Evolutionary conservation across 73 alveolate genomes (phyloP).

Genomic region (Paramecium tetraurelia): DNA sequence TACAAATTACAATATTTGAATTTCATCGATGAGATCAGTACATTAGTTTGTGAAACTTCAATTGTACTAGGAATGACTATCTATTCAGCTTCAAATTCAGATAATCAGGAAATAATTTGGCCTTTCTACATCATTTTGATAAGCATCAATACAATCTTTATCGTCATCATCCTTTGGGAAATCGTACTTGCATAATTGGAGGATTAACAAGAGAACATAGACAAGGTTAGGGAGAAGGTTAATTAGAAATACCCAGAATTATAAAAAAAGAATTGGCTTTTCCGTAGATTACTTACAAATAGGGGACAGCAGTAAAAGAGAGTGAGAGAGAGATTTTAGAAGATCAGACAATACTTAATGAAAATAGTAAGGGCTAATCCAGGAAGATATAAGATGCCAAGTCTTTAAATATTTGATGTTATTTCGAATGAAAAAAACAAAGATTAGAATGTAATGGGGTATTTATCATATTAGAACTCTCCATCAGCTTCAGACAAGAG

Average conservation of each 20-base stretch:
- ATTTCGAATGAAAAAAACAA: background rate
- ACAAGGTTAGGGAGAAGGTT: background rate
- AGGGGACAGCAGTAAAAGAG: background rate
- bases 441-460: background rate
- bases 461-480: background rate
- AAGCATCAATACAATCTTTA: background rate
- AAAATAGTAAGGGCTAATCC: background rate
- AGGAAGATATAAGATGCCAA: background rate
- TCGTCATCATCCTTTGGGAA: background rate
- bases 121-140: background rate
- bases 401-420: background rate
- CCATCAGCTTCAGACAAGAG: background rate
- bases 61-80: constrained; percentile 1
- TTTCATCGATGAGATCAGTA: background rate
- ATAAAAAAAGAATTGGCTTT: background rate
- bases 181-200: background rate
- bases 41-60: background rate
- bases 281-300: background rate
- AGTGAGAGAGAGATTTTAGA: background rate
- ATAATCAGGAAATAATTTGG: background rate
- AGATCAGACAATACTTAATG: background rate
- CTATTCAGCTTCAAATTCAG: background rate
- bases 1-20: background rate
- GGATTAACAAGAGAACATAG: background rate
- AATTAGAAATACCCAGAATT: background rate